Percentiles rank a stretch among this genome's conserved stretches.
Conservation (phyloP, 2,329 filamentous ascomycete genomes). For the Fusarium papillatum region DNA sequence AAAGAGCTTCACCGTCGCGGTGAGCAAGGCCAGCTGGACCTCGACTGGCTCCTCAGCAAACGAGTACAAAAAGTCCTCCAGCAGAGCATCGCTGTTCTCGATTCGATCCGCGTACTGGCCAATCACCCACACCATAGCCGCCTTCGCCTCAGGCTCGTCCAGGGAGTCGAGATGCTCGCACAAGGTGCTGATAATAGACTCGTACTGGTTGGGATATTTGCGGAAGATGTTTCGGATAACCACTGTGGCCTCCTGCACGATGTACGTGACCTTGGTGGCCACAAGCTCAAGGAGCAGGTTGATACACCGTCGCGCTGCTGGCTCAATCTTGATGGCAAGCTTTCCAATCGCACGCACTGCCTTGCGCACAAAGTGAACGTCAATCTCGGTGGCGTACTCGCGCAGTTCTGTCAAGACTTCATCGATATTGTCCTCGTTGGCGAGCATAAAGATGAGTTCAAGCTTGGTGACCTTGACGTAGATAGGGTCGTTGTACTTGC, state of each 20-base stretch:
- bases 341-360: slow-evolving; percentile 98
- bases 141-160: slow-evolving; percentile 97
- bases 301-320: slow-evolving; percentile 91
- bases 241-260: slow-evolving; percentile 98
- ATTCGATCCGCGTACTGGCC: slow-evolving; percentile 98
- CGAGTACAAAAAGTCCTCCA: slow-evolving; percentile 95
- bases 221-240: slow-evolving; percentile 99
- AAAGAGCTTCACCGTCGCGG: slow-evolving; percentile 97
- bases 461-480: slow-evolving; percentile 99
- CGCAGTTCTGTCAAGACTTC: slow-evolving; percentile 94
- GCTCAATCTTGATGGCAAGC: slow-evolving; percentile 98
- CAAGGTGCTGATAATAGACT: slow-evolving; percentile 95
- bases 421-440: slow-evolving; percentile 94
- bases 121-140: slow-evolving; percentile 99
- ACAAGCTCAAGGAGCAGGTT: slow-evolving; percentile 93
- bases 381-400: slow-evolving; percentile 98
- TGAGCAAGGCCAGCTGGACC: slow-evolving; percentile 93
- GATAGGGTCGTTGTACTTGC: slow-evolving; percentile 99
- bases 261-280: slow-evolving; percentile 98
- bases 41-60: slow-evolving; percentile 97
- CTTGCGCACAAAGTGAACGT: slow-evolving; percentile 98
- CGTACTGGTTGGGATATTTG: slow-evolving; percentile 99
- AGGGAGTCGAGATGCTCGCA: slow-evolving; percentile 97
- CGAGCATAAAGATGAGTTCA: slow-evolving; percentile 99
- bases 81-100: slow-evolving; percentile 92